phyloP scores from a whole-genome alignment of 2,329 filamentous ascomycete genomes.

The Penicillium sp. region DNA sequence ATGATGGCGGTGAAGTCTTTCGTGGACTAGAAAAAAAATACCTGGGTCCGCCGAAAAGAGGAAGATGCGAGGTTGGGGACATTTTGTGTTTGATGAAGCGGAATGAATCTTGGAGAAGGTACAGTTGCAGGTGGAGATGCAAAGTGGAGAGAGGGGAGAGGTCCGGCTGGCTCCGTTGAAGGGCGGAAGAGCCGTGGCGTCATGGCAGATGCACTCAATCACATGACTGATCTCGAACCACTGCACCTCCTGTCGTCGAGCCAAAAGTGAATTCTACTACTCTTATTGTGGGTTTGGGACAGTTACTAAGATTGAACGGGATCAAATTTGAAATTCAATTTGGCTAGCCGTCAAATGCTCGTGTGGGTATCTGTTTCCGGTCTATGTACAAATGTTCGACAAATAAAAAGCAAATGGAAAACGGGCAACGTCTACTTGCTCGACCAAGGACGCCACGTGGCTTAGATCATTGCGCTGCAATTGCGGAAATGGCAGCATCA shows the following conservation, averaged over 20 bases:
- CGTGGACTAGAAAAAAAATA: background rate
- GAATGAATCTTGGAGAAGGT: background rate
- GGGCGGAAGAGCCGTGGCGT: too few species aligned
- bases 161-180: too few species aligned
- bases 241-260: background rate
- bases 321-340: too few species aligned
- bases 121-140: background rate
- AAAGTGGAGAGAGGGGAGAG: background rate
- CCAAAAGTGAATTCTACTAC: background rate
- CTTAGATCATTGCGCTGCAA: constrained; percentile 9
- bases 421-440: too few species aligned
- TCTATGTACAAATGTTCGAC: constrained; percentile 18
- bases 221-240: background rate
- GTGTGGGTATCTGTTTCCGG: constrained; percentile 18
- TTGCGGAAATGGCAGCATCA: constrained; percentile 12
- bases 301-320: too few species aligned
- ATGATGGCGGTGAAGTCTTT: constrained; percentile 1
- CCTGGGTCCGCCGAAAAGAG: constrained; percentile 14
- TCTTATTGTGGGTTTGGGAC: too few species aligned
- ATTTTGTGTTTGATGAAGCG: constrained; percentile 6
- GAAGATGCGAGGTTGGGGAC: constrained; percentile 12
- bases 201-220: too few species aligned
- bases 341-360: background rate
- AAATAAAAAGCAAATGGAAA: too few species aligned
- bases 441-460: too few species aligned